Conservation (phyloP, 176 grass and related monocot species). For the Aechmea fasciata region DNA sequence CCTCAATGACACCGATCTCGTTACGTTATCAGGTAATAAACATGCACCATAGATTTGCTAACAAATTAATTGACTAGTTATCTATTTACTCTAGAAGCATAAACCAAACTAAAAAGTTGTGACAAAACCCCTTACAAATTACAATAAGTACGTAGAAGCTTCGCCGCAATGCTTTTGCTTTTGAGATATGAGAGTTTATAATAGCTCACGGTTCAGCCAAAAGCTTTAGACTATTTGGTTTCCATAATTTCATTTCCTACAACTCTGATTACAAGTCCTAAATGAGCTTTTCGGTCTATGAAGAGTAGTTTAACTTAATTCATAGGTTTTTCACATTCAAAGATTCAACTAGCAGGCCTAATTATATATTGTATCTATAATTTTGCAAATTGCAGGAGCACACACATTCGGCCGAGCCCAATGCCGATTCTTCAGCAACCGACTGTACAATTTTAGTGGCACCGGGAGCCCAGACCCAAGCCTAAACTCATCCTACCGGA, state of each 20-base stretch:
- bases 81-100: no score
- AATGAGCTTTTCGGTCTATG: no score
- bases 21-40: conserved; percentile 24
- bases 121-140: no score
- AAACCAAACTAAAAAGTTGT: no score
- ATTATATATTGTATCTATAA: not conserved
- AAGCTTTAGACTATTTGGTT: conserved; percentile 11
- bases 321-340: no score
- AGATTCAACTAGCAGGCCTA: no score
- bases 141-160: no score
- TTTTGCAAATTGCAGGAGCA: not conserved
- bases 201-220: not conserved
- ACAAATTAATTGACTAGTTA: no score
- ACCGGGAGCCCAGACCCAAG: not conserved
- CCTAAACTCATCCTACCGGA: conserved; percentile 11
- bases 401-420: not conserved
- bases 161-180: no score
- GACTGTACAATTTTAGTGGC: conserved; percentile 17
- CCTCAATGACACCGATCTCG: conserved; percentile 32
- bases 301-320: no score
- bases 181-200: no score
- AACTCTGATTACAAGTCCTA: not conserved
- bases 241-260: not conserved
- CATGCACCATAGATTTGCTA: not conserved
- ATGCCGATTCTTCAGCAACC: not conserved